Conservation (phyloP, 768 basidiomycete genomes). For the Filobasidium wieringae region DNA sequence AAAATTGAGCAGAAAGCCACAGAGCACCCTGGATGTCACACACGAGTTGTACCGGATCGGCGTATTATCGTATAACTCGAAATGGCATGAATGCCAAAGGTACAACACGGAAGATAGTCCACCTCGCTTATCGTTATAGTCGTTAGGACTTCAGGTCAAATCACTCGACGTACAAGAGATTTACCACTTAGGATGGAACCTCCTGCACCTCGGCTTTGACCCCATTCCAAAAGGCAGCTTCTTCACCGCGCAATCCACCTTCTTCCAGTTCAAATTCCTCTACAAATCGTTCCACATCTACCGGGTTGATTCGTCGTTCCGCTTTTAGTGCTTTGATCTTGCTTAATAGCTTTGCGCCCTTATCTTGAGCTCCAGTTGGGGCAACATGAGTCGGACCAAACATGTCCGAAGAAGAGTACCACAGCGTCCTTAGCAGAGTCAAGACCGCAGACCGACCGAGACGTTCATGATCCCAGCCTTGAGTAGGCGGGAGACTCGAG, state of each 20-base stretch:
- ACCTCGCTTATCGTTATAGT: too few species aligned
- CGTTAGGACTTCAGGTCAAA: too few species aligned
- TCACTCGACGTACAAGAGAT: too few species aligned
- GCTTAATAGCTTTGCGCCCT: constrained; percentile 9
- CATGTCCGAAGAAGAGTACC: constrained; percentile 12
- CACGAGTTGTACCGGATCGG: too few species aligned
- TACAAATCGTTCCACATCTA: constrained; percentile 24
- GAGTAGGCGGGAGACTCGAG: constrained; percentile 14
- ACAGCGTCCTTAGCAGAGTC: constrained; percentile 17
- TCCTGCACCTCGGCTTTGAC: too few species aligned
- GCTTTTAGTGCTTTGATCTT: constrained; percentile 1
- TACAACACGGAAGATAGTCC: too few species aligned
- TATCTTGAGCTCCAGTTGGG: constrained; percentile 1
- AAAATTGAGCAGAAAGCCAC: too few species aligned
- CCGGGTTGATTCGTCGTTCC: constrained; percentile 9
- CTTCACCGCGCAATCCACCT: constrained; percentile 16
- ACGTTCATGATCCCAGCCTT: constrained; percentile 32
- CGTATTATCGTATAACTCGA: too few species aligned
- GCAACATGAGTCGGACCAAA: background rate
- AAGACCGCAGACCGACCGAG: constrained; percentile 20
- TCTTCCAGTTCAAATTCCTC: constrained; percentile 30
- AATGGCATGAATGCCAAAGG: too few species aligned
- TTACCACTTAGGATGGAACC: too few species aligned
- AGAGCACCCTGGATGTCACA: too few species aligned
- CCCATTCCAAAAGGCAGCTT: constrained; percentile 23